Evolutionary conservation across 352 stramenopile genomes (phyloP).

Genomic region (Blastocystis sp.): DNA sequence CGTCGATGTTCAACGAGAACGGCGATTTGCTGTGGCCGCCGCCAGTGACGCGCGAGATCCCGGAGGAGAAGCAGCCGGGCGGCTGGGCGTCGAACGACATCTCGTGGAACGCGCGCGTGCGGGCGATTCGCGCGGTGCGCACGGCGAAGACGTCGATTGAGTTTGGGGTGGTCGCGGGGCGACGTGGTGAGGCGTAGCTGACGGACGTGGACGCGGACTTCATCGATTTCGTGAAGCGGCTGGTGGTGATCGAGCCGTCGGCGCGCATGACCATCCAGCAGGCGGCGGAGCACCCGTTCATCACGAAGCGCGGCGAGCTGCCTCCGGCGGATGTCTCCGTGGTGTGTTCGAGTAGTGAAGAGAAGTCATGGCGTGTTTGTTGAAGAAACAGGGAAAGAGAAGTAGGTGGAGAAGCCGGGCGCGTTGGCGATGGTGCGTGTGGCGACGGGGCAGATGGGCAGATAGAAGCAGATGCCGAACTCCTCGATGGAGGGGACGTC

Average conservation of each 20-base stretch:
- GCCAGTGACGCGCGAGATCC: constrained; percentile 59
- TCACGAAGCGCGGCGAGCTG: constrained; percentile 71
- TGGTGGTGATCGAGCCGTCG: constrained; percentile 72
- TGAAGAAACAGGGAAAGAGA: constrained; percentile 17
- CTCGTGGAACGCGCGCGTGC: constrained; percentile 55
- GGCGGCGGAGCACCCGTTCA: constrained; percentile 80
- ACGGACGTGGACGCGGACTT: constrained; percentile 64
- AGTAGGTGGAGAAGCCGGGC: not conserved
- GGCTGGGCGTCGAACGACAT: constrained; percentile 64
- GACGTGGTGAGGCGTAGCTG: constrained; percentile 17
- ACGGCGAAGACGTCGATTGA: constrained; percentile 62
- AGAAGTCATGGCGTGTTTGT: constrained; percentile 26
- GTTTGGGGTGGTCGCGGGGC: constrained; percentile 1
- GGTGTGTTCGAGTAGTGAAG: constrained; percentile 19
- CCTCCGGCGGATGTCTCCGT: constrained; percentile 51
- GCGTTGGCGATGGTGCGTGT: not conserved
- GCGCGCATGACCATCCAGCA: constrained; percentile 80
- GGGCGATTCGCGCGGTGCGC: constrained; percentile 46
- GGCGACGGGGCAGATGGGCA: not conserved
- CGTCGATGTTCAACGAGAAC: constrained; percentile 58
- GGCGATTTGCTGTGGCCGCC: constrained; percentile 59
- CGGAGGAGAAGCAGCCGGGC: constrained; percentile 64
- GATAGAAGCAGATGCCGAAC: not conserved
- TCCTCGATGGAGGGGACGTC: not conserved
- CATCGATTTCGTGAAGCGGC: constrained; percentile 77